These are phyloP conservation scores for Pichia occidentalis DNA, from an alignment of 805 yeast genomes.

Conservation along the genomic window DNA sequence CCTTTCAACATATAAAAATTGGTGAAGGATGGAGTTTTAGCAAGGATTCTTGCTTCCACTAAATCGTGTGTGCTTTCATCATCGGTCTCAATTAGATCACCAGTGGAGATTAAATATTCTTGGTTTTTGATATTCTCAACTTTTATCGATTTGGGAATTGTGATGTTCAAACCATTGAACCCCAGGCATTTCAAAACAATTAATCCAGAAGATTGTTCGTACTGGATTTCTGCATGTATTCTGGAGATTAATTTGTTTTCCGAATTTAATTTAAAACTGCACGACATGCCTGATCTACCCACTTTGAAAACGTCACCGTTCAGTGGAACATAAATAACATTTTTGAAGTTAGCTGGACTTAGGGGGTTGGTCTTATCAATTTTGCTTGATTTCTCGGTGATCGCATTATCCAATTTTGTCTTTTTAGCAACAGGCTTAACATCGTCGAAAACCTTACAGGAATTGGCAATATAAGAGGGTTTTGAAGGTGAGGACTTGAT, in stretches of 20 bases:
- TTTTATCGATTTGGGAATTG: conserved; percentile 44
- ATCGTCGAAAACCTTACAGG: no score
- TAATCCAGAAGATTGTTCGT: conserved; percentile 33
- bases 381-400: not conserved
- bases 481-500: no score
- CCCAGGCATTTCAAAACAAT: conserved; percentile 68
- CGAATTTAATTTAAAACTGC: conserved; percentile 43
- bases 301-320: conserved; percentile 36
- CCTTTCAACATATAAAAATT: conserved; percentile 52
- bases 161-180: conserved; percentile 68
- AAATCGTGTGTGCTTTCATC: conserved; percentile 6
- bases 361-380: conserved; percentile 9
- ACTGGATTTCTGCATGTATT: conserved; percentile 50
- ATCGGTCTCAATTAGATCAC: conserved; percentile 1
- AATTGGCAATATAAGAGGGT: no score
- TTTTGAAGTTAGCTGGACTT: conserved; percentile 10
- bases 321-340: conserved; percentile 30
- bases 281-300: conserved; percentile 64
- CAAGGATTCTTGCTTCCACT: conserved; percentile 32
- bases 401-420: not conserved
- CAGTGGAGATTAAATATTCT: conserved; percentile 16
- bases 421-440: conserved; percentile 1
- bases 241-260: conserved; percentile 59
- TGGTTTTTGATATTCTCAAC: conserved; percentile 22
- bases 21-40: conserved; percentile 37